Conservation (phyloP, 352 stramenopile species). For the Lagenidium sp. region DNA sequence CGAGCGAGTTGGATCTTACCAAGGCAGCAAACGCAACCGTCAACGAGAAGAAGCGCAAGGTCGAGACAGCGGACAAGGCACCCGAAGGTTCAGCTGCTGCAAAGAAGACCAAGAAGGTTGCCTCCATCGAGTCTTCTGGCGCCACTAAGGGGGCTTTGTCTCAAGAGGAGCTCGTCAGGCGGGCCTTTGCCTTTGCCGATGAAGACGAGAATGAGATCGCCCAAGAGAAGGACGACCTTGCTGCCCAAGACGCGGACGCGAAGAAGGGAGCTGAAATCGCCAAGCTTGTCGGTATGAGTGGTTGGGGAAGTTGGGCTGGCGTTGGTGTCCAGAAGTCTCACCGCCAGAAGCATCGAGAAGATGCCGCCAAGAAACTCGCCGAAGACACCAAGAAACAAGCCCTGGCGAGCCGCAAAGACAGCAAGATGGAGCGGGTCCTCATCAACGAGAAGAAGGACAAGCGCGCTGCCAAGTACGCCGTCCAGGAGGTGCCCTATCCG, state of each 20-base stretch:
- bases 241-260: conserved; percentile 43
- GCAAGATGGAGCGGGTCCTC: conserved; percentile 54
- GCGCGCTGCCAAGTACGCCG: conserved; percentile 76
- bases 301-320: conserved; percentile 89
- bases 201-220: conserved; percentile 92
- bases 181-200: conserved; percentile 92
- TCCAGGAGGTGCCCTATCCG: conserved; percentile 94
- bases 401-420: conserved; percentile 61
- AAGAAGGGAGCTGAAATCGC: conserved; percentile 76
- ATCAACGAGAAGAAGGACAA: conserved; percentile 89
- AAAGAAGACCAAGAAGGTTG: conserved; percentile 26
- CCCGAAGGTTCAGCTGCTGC: conserved; percentile 4
- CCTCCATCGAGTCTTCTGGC: conserved; percentile 16
- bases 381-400: conserved; percentile 64
- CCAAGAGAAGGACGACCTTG: conserved; percentile 86
- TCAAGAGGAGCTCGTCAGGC: conserved; percentile 92
- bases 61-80: conserved; percentile 29
- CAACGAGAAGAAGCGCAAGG: conserved; percentile 36
- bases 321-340: conserved; percentile 64
- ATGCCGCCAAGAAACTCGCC: conserved; percentile 58
- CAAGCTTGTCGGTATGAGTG: conserved; percentile 76
- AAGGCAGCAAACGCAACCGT: conserved; percentile 11
- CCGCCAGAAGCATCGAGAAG: conserved; percentile 80
- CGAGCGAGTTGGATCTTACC: conserved; percentile 6
- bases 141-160: conserved; percentile 15